Base-by-base conservation (phyloP, 495 filamentous ascomycete species). In the Chaetomium cochliodes region DNA sequence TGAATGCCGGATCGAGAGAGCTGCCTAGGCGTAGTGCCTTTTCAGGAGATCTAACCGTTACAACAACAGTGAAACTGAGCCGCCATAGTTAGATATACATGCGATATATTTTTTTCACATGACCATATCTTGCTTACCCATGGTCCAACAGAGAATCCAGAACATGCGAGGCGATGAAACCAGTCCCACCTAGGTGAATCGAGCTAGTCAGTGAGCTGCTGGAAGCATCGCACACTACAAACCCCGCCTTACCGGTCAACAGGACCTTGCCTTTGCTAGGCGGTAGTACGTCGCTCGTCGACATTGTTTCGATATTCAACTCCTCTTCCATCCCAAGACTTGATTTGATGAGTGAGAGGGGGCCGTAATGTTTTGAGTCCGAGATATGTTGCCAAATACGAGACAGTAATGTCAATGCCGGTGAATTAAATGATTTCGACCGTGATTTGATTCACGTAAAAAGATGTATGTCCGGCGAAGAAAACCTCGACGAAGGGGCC, bases 111-210 rank as follows among this genome's bases (percentile, higher is more conserved):
- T 23, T 20, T 15, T 28, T 12, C 0, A 18, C 46, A n/a, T 18
- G 4, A 5, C 12, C 1, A 15, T 7, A 16, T 39, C 1, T 4
- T 7, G 28, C 59, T 39, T 58, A 76, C 74, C 71, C 73, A 7
- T 72, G 63, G 16, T 73, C 69, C 2, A 78, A 64, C 9, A 79
- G 65, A 16, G 49, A 57, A 52, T 78, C 72, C 2, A 79, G 67
- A 26, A 79, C 70, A 44, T 79, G 77, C 0, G 76, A 77, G 55
- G 77, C 77, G 26, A 79, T 73, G 62, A 79, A 79, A 53, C 77
- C 77, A 9, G 70, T 77, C 0, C 77, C 77, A 2, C 77, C 77
- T 78, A 61, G 25, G 42, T 3, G 23, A 23, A 37, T 37, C 1
- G 2, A 30, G 33, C 33, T 0, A 33, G 2, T 22, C 22, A 52